Evolutionary conservation across 2,329 filamentous ascomycete genomes (phyloP).

Genomic region (Fusarium equiseti): DNA sequence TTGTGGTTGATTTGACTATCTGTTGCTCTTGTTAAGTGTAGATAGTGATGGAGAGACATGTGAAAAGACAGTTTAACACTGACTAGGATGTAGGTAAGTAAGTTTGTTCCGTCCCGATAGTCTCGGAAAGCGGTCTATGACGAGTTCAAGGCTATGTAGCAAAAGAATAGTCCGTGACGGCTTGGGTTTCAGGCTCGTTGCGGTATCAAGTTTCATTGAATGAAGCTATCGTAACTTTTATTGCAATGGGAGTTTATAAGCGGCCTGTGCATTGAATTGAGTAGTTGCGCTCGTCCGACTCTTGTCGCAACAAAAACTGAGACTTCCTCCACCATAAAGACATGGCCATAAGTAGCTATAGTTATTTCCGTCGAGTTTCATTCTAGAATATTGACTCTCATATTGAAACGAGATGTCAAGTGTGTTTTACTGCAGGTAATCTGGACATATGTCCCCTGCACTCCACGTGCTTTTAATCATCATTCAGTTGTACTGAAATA

Average conservation of each 20-base stretch:
- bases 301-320: neutral
- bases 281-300: neutral
- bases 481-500: constrained; percentile 4
- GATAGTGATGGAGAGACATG: neutral
- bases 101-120: constrained; percentile 17
- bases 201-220: neutral
- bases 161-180: constrained; percentile 7
- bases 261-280: neutral
- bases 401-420: neutral
- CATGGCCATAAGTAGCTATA: neutral
- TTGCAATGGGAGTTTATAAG: neutral
- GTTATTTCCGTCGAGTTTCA: neutral
- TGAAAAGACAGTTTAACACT: constrained; percentile 11
- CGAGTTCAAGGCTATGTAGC: constrained; percentile 28
- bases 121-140: constrained; percentile 37
- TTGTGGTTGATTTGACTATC: neutral
- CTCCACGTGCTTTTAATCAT: constrained; percentile 24
- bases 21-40: neutral
- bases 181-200: constrained; percentile 17
- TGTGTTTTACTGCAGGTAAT: neutral
- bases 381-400: neutral
- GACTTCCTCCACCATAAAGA: neutral
- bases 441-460: neutral
- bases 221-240: constrained; percentile 7
- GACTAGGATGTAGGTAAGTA: neutral